These are phyloP conservation scores for Echinosophora koreensis DNA, from an alignment of 306 rosid species.

Conservation along the genomic window DNA sequence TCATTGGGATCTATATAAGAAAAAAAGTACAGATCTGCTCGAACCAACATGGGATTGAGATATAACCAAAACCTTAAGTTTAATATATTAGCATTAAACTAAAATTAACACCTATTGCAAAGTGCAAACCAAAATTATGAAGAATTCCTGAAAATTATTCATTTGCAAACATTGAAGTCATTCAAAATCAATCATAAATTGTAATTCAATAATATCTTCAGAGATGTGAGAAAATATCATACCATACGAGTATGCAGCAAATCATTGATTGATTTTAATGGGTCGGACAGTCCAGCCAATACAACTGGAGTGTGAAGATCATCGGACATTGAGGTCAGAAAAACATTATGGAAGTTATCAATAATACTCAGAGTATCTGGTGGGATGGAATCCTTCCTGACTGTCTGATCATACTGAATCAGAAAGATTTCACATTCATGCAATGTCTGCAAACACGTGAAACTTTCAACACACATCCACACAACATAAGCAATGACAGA, in stretches of 20 bases:
- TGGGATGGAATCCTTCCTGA: constrained; percentile 65
- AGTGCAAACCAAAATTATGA: not conserved
- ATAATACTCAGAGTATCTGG: constrained; percentile 59
- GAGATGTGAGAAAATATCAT: constrained; percentile 30
- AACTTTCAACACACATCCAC: constrained; percentile 38
- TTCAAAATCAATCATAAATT: constrained; percentile 25
- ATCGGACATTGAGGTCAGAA: constrained; percentile 85
- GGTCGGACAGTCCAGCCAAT: constrained; percentile 86
- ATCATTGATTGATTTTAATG: constrained; percentile 87
- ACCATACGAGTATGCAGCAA: constrained; percentile 90
- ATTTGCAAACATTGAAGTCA: not conserved
- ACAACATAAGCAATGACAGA: constrained; percentile 9
- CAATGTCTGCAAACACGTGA: constrained; percentile 71
- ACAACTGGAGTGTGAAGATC: constrained; percentile 91
- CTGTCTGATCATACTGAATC: constrained; percentile 66
- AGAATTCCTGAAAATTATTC: not conserved
- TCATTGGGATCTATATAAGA: constrained; percentile 12
- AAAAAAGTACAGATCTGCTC: not conserved
- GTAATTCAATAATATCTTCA: constrained; percentile 3
- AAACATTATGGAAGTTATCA: constrained; percentile 62
- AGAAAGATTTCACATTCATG: constrained; percentile 79
- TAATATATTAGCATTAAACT: not conserved
- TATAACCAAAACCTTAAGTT: constrained; percentile 3
- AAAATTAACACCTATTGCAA: constrained; percentile 15
- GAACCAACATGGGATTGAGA: not conserved